Conservation (phyloP, 352 stramenopile genomes). For the Phytophthora citrophthora region DNA sequence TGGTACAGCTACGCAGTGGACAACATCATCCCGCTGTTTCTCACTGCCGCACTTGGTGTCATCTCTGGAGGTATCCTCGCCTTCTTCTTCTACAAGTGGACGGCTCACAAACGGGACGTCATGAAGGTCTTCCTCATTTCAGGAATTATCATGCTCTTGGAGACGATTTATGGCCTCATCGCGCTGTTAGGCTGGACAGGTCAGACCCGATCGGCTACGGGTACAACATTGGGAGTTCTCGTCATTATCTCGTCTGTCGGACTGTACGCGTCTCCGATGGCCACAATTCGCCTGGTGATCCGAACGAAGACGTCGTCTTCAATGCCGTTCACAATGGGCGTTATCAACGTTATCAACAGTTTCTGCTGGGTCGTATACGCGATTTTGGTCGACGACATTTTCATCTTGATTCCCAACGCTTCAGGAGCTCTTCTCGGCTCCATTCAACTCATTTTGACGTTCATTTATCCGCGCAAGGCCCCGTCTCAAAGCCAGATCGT, state of each 20-base stretch:
- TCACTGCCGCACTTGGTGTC: constrained; percentile 40
- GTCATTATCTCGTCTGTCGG: constrained; percentile 40
- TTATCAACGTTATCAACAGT: constrained; percentile 48
- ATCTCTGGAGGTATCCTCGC: constrained; percentile 40
- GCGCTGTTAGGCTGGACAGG: constrained; percentile 31
- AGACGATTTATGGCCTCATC: constrained; percentile 40
- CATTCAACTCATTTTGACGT: constrained; percentile 36
- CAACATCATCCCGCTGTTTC: constrained; percentile 53
- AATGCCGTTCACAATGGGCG: constrained; percentile 54
- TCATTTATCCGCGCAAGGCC: constrained; percentile 38
- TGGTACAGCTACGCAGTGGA: constrained; percentile 53
- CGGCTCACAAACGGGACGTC: constrained; percentile 31
- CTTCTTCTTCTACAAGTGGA: constrained; percentile 46
- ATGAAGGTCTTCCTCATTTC: constrained; percentile 36
- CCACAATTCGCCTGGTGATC: constrained; percentile 43
- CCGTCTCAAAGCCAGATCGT: constrained; percentile 26
- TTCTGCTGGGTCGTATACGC: constrained; percentile 53
- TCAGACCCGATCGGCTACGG: constrained; percentile 33
- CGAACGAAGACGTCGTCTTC: constrained; percentile 50
- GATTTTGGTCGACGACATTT: constrained; percentile 28
- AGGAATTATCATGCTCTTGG: constrained; percentile 25
- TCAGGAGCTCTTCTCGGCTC: constrained; percentile 37
- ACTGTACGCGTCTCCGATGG: constrained; percentile 41
- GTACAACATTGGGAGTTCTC: constrained; percentile 42
- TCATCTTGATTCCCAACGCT: constrained; percentile 56